Evolutionary conservation across 192 early-diverging fungal species (phyloP).

Genomic region (Cladochytrium replicatum): DNA sequence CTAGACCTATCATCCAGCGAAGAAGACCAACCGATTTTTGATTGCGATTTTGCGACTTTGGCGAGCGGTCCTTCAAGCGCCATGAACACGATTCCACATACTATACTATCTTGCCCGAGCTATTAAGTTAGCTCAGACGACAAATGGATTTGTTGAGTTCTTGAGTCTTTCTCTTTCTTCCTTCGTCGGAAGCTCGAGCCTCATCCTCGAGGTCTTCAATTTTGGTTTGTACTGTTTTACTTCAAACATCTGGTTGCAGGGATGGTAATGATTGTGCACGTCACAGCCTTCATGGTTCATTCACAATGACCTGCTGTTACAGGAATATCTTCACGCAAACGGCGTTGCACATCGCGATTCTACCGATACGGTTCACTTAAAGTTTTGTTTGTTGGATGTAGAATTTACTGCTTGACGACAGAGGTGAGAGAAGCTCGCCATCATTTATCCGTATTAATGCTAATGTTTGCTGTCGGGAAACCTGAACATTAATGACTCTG

Average conservation of each 20-base stretch:
- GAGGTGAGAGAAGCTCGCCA: slow-evolving; percentile 13
- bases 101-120: too few species aligned
- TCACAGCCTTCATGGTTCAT: not conserved
- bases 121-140: too few species aligned
- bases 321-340: slow-evolving; percentile 38
- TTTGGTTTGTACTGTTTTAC: slow-evolving; percentile 64
- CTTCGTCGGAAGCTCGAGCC: slow-evolving; percentile 59
- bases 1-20: not conserved
- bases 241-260: slow-evolving; percentile 50
- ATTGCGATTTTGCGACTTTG: slow-evolving; percentile 87
- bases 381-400: slow-evolving; percentile 4
- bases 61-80: slow-evolving; percentile 75
- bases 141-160: slow-evolving; percentile 67
- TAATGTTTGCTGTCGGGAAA: slow-evolving; percentile 33
- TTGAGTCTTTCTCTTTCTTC: slow-evolving; percentile 64
- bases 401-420: slow-evolving; percentile 43
- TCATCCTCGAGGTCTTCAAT: slow-evolving; percentile 78
- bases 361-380: not conserved
- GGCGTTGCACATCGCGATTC: slow-evolving; percentile 57
- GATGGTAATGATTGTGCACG: slow-evolving; percentile 30
- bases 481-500: slow-evolving; percentile 65
- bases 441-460: slow-evolving; percentile 2
- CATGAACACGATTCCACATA: slow-evolving; percentile 83
- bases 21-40: too few species aligned
- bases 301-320: not conserved